Conservation (phyloP, 73 alveolate species). For the Paramecium octaurelia region DNA sequence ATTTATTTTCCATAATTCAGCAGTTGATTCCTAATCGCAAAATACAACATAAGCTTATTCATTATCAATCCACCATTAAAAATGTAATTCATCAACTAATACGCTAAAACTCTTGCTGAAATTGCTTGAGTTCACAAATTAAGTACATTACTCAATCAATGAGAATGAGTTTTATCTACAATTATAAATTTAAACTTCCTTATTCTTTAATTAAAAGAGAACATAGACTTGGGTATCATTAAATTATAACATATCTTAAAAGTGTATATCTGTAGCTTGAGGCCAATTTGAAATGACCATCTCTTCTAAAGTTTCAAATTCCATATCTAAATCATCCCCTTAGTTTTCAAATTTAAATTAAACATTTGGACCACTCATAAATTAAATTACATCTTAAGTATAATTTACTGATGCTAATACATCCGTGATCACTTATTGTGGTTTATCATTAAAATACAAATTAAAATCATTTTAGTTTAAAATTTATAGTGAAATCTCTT, state of each 20-base stretch:
- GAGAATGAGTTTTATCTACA: not conserved
- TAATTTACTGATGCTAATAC: not conserved
- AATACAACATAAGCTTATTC: not conserved
- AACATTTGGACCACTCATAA: not conserved
- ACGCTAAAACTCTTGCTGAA: not conserved
- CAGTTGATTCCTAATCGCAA: not conserved
- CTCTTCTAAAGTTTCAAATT: not conserved
- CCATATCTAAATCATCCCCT: not conserved
- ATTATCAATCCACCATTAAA: slow-evolving; percentile 11
- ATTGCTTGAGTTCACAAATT: not conserved
- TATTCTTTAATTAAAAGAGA: not conserved
- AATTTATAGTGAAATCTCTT: not conserved
- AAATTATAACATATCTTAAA: not conserved
- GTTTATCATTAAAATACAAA: not conserved
- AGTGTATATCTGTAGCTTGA: not conserved
- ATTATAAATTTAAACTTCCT: not conserved
- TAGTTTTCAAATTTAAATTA: not conserved
- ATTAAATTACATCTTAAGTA: not conserved
- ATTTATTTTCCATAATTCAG: not conserved
- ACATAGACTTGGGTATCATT: not conserved
- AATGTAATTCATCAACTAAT: not conserved
- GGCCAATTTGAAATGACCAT: not conserved
- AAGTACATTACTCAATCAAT: not conserved
- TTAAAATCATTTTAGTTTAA: not conserved
- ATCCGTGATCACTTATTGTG: not conserved